Percentiles rank a stretch among this genome's conserved stretches.
These are phyloP conservation scores for Fusarium drepaniforme DNA, from an alignment of 2,329 filamentous ascomycete genomes.

Conservation along the genomic window DNA sequence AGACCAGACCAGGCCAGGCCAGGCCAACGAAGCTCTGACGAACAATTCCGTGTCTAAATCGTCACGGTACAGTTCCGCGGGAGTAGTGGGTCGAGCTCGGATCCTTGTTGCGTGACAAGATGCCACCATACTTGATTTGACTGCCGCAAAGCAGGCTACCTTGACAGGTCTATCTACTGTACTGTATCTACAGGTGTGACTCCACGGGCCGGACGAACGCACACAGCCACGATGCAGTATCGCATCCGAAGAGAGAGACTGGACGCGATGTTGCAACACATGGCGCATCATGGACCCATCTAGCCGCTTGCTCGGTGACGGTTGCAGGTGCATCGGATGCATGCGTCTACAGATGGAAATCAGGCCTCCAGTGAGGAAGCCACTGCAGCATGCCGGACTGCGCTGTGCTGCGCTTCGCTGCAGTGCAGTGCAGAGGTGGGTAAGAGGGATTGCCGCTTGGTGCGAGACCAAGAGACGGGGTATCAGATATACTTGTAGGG, in stretches of 20 bases:
- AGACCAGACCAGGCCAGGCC: too few species aligned
- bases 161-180: slow-evolving; percentile 12
- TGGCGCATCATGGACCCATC: slow-evolving; percentile 6
- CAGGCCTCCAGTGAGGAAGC: slow-evolving; percentile 20
- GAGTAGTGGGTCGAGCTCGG: neutral
- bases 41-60: neutral
- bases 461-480: slow-evolving; percentile 17
- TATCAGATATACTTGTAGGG: slow-evolving; percentile 92
- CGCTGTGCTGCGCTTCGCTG: neutral
- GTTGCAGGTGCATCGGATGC: neutral
- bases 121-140: slow-evolving; percentile 13
- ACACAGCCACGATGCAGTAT: neutral
- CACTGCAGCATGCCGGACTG: slow-evolving; percentile 11
- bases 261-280: slow-evolving; percentile 4
- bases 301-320: neutral
- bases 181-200: neutral
- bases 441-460: slow-evolving; percentile 29
- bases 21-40: neutral
- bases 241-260: slow-evolving; percentile 3
- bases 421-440: slow-evolving; percentile 6
- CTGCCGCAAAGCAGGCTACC: neutral
- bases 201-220: neutral
- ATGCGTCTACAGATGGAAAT: slow-evolving; percentile 8
- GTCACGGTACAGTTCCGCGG: neutral
- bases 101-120: neutral